A percentile compares a stretch with the other conserved stretches of the same genome.
Evolutionary conservation across 345 rosid species (phyloP).

Genomic region (Eutrema heterophyllum): DNA sequence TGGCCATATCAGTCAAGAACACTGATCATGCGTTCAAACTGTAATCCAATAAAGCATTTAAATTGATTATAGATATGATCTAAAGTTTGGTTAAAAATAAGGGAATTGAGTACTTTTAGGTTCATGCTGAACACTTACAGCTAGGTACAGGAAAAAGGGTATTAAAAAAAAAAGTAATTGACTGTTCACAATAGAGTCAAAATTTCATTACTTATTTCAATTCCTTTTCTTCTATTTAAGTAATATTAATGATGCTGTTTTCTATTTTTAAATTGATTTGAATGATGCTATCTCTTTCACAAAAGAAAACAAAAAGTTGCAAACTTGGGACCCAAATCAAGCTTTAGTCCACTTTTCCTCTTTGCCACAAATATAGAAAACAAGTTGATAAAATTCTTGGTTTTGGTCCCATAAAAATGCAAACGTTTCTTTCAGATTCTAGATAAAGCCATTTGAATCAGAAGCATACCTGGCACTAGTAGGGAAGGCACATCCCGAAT

Average conservation of each 20-base stretch:
- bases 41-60: constrained; percentile 21
- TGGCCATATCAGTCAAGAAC: constrained; percentile 18
- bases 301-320: constrained; percentile 18
- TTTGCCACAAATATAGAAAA: constrained; percentile 20
- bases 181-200: constrained; percentile 4
- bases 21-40: constrained; percentile 22
- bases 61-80: neutral
- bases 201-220: neutral
- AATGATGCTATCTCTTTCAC: constrained; percentile 20
- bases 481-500: constrained; percentile 34
- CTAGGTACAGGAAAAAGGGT: neutral
- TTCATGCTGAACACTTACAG: neutral
- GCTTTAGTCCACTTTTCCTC: constrained; percentile 18
- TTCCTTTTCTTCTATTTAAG: neutral
- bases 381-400: constrained; percentile 6
- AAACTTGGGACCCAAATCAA: constrained; percentile 32
- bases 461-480: constrained; percentile 38
- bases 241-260: constrained; percentile 7
- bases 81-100: constrained; percentile 10
- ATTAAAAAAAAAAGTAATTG: neutral
- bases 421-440: constrained; percentile 14
- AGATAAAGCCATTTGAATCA: constrained; percentile 7
- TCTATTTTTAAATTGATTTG: neutral
- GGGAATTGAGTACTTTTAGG: constrained; percentile 14
- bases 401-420: constrained; percentile 15